Evolutionary conservation across 116 monocot species (phyloP).

Genomic region (Iris pallida): DNA sequence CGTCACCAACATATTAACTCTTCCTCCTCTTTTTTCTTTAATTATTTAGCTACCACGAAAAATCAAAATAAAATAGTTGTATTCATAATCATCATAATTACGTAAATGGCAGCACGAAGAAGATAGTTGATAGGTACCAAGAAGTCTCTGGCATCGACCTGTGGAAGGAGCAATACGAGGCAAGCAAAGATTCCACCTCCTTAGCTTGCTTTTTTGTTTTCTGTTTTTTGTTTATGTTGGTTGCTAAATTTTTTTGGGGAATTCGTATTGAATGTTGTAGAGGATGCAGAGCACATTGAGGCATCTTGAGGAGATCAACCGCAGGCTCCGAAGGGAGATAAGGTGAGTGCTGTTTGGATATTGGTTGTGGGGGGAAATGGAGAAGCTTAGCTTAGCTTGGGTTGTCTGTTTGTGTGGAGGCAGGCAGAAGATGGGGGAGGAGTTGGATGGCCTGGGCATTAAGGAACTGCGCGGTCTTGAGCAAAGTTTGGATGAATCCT

Average conservation of each 20-base stretch:
- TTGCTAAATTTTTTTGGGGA: not conserved
- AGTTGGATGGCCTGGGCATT: constrained; percentile 57
- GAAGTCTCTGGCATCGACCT: constrained; percentile 41
- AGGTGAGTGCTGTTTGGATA: constrained; percentile 22
- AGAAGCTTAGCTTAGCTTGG: not conserved
- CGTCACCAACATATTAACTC: not conserved
- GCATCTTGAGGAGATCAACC: constrained; percentile 55
- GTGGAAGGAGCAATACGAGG: constrained; percentile 64
- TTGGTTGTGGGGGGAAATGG: not conserved
- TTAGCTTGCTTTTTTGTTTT: not conserved
- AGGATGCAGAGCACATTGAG: constrained; percentile 62
- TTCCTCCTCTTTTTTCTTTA: not conserved
- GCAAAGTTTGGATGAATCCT: constrained; percentile 59
- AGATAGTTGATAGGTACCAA: constrained; percentile 56
- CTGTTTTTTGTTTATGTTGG: not conserved
- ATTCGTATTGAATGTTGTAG: constrained; percentile 18
- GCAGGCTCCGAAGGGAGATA: constrained; percentile 64
- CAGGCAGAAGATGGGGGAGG: constrained; percentile 70
- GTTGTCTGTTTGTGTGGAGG: not conserved
- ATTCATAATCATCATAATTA: not conserved
- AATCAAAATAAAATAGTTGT: not conserved
- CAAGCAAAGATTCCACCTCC: not conserved
- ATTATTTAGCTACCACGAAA: not conserved
- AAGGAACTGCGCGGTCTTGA: constrained; percentile 74
- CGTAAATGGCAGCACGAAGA: constrained; percentile 46